Base-by-base conservation (phyloP, 2,329 filamentous ascomycete species). In the Phaeosphaeriaceae sp. region DNA sequence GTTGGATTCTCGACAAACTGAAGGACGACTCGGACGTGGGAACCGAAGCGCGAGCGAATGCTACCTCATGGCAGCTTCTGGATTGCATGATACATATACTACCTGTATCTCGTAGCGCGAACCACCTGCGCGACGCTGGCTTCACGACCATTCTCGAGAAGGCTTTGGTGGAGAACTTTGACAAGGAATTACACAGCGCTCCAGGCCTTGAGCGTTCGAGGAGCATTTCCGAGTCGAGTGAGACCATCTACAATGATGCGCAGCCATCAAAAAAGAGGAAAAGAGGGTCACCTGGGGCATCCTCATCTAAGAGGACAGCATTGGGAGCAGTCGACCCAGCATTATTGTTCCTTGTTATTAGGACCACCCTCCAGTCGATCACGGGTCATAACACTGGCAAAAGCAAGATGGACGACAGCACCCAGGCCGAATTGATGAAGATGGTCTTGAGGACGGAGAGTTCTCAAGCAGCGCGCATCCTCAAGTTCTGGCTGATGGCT, bases 111-210 rank as follows among this genome's bases (percentile, higher is more conserved):
- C 89, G 87, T 11, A 82, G 92, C 23, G 91, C 91, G 9, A 88
- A 88, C 58, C 88, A 91, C 3, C 82, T 97, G 7, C 88, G 87
- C 22, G 89, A 93, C 58, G 84, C 89, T 56, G 85, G 87, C 48
- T 92, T 96, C 54, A 78, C 91, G 32, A 77, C 79, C 0, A 85
- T 92, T 10, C 74, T 96, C 44, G 87, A 89, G 67, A 85, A 87
- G 67, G 86, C 89, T 0, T 77, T 93, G 49, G 83, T 86, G 49
- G 89, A 93, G 51, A 70, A 72, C 61, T 76, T 74, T 49, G 69
- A 65, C 52, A 51, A 60, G 15, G 59, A 64, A 21, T 40, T 50
- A 3, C 13, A 21, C 54, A 9, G 52, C 51, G 3, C 40, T 42
- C 3, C 61, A 58, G 21, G 49, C 58, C 23, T 24, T 55, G 11